phyloP scores from a whole-genome alignment of 2,329 filamentous ascomycete genomes.

The Penicillium italicum region DNA sequence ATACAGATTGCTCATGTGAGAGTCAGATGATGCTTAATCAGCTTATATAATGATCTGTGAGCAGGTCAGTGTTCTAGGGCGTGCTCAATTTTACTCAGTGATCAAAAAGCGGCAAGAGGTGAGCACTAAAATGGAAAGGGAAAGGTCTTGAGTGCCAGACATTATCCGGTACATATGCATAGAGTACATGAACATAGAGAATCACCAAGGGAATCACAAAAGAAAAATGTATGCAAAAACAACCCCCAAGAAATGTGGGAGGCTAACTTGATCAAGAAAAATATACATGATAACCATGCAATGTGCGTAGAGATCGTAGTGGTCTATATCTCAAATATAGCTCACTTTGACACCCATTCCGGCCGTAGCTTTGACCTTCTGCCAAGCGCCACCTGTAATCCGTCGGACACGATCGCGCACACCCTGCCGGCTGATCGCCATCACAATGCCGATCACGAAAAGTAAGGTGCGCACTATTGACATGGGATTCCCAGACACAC shows the following conservation, averaged over 20 bases:
- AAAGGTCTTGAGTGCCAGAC: too few relatives aligned
- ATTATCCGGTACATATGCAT: constrained; percentile 12
- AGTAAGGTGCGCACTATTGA: constrained; percentile 62
- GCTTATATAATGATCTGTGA: too few relatives aligned
- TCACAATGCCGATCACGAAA: constrained; percentile 73
- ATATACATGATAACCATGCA: constrained; percentile 14
- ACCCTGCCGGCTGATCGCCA: constrained; percentile 71
- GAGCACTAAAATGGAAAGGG: too few relatives aligned
- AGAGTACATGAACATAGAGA: constrained; percentile 16
- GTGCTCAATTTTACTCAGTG: too few relatives aligned
- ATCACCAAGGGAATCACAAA: constrained; percentile 15
- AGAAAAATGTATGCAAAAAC: constrained; percentile 18
- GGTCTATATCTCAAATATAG: constrained; percentile 64
- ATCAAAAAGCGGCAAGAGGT: too few relatives aligned
- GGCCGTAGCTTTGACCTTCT: constrained; percentile 76
- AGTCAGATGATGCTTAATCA: too few relatives aligned
- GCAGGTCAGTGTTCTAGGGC: too few relatives aligned
- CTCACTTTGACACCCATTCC: constrained; percentile 98
- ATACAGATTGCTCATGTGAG: too few relatives aligned
- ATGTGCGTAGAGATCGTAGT: not conserved
- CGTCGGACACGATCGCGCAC: constrained; percentile 70
- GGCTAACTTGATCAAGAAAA: constrained; percentile 12
- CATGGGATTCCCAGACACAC: constrained; percentile 54
- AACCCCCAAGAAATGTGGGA: not conserved
- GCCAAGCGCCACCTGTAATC: constrained; percentile 68